Conservation (phyloP, 1,139 yeast species). For the Kodamaea ohmeri region DNA sequence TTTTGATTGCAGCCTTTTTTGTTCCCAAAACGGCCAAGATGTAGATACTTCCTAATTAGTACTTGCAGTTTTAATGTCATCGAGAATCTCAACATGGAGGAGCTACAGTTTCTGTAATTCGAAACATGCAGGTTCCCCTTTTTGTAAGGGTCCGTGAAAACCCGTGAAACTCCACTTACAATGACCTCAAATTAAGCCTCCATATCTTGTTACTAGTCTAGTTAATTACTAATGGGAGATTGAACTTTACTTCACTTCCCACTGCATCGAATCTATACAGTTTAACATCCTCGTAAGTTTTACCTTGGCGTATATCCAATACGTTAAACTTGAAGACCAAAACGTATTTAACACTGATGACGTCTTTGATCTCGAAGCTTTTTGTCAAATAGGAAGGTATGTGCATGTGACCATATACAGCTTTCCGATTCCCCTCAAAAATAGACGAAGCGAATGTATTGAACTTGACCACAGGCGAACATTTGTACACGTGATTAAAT, state of each 20-base stretch:
- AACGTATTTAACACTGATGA: constrained; percentile 39
- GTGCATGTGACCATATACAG: constrained; percentile 27
- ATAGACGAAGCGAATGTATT: constrained; percentile 34
- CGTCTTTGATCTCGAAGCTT: constrained; percentile 37
- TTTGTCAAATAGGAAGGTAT: constrained; percentile 34
- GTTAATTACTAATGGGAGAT: constrained; percentile 19
- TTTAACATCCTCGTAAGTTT: constrained; percentile 14
- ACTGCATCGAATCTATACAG: constrained; percentile 26
- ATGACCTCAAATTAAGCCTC: too few species aligned
- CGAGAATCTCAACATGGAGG: too few species aligned
- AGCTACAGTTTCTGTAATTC: too few species aligned
- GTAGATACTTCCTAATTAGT: not conserved
- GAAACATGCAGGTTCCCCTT: too few species aligned
- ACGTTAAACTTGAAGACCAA: constrained; percentile 41
- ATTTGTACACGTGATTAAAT: constrained; percentile 33
- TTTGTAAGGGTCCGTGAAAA: too few species aligned
- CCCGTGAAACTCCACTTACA: too few species aligned
- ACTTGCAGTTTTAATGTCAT: not conserved
- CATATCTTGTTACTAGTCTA: too few species aligned
- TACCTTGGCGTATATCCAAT: constrained; percentile 21
- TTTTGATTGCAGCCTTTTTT: constrained; percentile 1
- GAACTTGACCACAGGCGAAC: constrained; percentile 36
- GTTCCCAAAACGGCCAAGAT: constrained; percentile 2
- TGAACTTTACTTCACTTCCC: constrained; percentile 37
- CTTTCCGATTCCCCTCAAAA: not conserved